Evolutionary conservation across 2,329 filamentous ascomycete species (phyloP).

Genomic region (Bipolaris gigantea): DNA sequence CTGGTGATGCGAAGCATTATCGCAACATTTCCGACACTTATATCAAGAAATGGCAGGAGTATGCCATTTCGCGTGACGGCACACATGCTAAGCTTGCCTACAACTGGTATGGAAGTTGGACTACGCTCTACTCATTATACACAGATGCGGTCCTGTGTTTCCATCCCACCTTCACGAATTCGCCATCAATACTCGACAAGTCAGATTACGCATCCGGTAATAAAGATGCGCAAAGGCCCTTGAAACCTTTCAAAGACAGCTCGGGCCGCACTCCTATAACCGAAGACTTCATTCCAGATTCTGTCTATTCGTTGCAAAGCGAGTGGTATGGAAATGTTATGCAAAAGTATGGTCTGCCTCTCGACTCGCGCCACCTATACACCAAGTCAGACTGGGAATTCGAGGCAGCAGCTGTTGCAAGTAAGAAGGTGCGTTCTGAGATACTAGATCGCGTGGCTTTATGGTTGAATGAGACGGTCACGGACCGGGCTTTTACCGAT

Average conservation of each 20-base stretch:
- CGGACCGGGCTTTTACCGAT: slow-evolving; percentile 76
- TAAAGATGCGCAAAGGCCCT: slow-evolving; percentile 22
- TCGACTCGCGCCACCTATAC: slow-evolving; percentile 81
- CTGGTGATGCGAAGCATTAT: slow-evolving; percentile 61
- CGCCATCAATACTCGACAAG: slow-evolving; percentile 12
- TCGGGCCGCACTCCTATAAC: slow-evolving; percentile 34
- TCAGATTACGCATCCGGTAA: slow-evolving; percentile 11
- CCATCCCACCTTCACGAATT: slow-evolving; percentile 59
- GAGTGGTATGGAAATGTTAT: slow-evolving; percentile 78
- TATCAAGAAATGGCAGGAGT: slow-evolving; percentile 70
- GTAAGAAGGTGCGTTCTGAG: slow-evolving; percentile 66
- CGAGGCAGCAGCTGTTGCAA: slow-evolving; percentile 79
- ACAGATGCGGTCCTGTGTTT: slow-evolving; percentile 80
- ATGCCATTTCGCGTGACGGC: slow-evolving; percentile 69
- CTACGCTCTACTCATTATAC: slow-evolving; percentile 83
- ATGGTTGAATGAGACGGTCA: slow-evolving; percentile 84
- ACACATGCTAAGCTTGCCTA: slow-evolving; percentile 79
- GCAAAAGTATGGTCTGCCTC: slow-evolving; percentile 78
- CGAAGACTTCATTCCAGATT: slow-evolving; percentile 68
- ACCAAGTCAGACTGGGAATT: slow-evolving; percentile 93
- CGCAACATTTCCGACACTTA: slow-evolving; percentile 66
- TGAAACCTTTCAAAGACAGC: slow-evolving; percentile 16
- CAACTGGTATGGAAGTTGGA: slow-evolving; percentile 79
- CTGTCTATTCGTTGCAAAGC: slow-evolving; percentile 77
- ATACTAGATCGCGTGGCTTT: slow-evolving; percentile 73